Evolutionary conservation across 2,329 filamentous ascomycete species (phyloP).

Genomic region (Byssoonygena ceratinophila): DNA sequence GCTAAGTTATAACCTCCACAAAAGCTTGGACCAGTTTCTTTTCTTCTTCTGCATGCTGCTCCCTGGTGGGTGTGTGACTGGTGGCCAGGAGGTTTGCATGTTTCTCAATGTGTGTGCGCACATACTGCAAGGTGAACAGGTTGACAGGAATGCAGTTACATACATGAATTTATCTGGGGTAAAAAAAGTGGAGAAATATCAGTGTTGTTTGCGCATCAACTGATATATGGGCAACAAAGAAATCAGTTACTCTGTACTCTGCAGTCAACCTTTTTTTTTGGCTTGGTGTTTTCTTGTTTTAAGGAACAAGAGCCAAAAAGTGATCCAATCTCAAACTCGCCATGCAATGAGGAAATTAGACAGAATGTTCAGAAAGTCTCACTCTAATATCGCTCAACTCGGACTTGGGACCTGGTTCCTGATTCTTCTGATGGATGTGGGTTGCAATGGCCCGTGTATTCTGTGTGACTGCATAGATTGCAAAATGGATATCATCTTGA

Average conservation of each 20-base stretch:
- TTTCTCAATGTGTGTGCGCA: not conserved
- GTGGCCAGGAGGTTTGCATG: not conserved
- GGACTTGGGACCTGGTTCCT: not conserved
- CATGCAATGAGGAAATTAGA: not conserved
- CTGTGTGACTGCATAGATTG: too few relatives aligned
- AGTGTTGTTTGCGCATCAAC: too few relatives aligned
- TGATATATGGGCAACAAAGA: too few relatives aligned
- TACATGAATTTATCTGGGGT: conserved; percentile 2
- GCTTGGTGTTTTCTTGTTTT: not conserved
- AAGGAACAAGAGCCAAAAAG: not conserved
- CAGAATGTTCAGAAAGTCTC: not conserved
- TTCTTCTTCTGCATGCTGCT: not conserved
- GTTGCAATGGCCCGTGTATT: too few relatives aligned
- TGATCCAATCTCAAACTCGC: not conserved
- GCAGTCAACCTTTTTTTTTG: not conserved
- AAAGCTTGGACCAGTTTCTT: conserved; percentile 2
- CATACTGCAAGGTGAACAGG: not conserved
- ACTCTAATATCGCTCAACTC: not conserved
- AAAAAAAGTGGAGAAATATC: not conserved
- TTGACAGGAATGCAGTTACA: not conserved
- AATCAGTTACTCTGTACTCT: too few relatives aligned
- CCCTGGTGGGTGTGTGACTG: too few relatives aligned
- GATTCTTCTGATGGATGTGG: not conserved
- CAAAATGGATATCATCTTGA: not conserved
- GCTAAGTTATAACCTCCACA: not conserved